Percentiles rank a stretch among this genome's conserved stretches.
Evolutionary conservation across 23 red algal genomes (phyloP).

Genomic region (Agarophyton chilense): DNA sequence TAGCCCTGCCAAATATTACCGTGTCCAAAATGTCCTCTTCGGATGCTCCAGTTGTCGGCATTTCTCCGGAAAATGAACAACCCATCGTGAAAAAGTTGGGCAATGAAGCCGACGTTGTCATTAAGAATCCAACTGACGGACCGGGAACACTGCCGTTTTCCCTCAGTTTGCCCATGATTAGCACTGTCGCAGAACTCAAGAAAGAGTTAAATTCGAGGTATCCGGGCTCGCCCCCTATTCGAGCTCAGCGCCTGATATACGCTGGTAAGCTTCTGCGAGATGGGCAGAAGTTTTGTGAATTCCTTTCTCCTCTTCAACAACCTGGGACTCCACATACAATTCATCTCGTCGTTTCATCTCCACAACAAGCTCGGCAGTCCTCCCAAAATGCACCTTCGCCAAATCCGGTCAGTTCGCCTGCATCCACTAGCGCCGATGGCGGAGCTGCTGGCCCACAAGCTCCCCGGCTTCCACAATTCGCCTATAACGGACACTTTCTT

Average conservation of each 20-base stretch:
- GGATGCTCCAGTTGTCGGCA: neutral
- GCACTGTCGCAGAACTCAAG: slow-evolving; percentile 48
- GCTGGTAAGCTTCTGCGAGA: slow-evolving; percentile 60
- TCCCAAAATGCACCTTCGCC: neutral
- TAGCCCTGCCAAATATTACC: neutral
- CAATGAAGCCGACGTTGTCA: slow-evolving; percentile 13
- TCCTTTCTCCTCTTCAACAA: slow-evolving; percentile 23
- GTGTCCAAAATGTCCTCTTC: neutral
- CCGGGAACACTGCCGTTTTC: slow-evolving; percentile 40
- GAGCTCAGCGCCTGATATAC: slow-evolving; percentile 62
- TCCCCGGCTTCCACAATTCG: slow-evolving; percentile 10
- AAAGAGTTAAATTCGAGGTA: slow-evolving; percentile 1
- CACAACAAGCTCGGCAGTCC: neutral
- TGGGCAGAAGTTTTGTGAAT: slow-evolving; percentile 18
- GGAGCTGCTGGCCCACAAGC: neutral
- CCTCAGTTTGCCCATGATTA: neutral
- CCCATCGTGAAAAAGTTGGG: neutral
- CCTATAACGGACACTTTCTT: slow-evolving; percentile 20
- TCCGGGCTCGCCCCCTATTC: slow-evolving; percentile 45
- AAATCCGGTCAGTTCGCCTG: neutral
- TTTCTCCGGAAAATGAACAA: neutral
- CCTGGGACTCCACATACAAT: slow-evolving; percentile 36
- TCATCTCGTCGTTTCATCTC: slow-evolving; percentile 60
- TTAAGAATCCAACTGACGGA: slow-evolving; percentile 50
- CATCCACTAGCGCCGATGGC: neutral